Percentiles rank a stretch among this genome's conserved stretches.
Evolutionary conservation across 108 stramenopile genomes (phyloP).

Genomic region (Nitzschia putrida): DNA sequence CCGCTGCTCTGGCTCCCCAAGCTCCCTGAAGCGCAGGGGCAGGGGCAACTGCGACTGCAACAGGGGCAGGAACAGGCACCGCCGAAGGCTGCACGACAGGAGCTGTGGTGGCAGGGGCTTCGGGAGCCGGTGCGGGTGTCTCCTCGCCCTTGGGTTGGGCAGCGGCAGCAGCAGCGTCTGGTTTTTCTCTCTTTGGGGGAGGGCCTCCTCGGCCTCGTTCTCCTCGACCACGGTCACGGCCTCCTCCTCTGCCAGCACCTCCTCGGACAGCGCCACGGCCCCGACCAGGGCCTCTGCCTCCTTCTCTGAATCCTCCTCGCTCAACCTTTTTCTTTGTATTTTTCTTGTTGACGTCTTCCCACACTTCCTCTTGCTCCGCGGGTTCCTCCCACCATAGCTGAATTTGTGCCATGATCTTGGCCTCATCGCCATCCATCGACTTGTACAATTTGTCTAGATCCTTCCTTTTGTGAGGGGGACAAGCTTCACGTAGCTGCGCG

Average conservation of each 20-base stretch:
- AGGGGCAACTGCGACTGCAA: constrained; percentile 48
- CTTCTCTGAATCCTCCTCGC: neutral
- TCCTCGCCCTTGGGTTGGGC: constrained; percentile 3
- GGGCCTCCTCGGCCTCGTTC: constrained; percentile 35
- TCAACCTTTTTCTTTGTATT: constrained; percentile 55
- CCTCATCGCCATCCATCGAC: constrained; percentile 78
- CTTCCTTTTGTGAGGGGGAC: constrained; percentile 76
- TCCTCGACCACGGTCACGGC: constrained; percentile 45
- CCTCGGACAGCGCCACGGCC: constrained; percentile 45
- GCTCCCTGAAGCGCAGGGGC: constrained; percentile 62
- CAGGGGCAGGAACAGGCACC: constrained; percentile 50
- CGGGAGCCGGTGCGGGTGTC: constrained; percentile 6
- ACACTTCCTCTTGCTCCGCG: constrained; percentile 52
- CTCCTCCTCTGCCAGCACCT: constrained; percentile 25
- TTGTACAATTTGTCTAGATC: constrained; percentile 82
- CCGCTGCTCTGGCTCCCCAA: constrained; percentile 54
- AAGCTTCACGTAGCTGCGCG: constrained; percentile 51
- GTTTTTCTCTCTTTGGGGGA: constrained; percentile 15
- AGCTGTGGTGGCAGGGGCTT: neutral
- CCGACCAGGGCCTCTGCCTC: constrained; percentile 40
- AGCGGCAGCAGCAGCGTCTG: neutral
- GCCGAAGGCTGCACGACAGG: constrained; percentile 31
- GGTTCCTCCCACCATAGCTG: constrained; percentile 84
- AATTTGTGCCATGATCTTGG: constrained; percentile 68
- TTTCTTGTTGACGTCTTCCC: constrained; percentile 77